A percentile compares a stretch with the other conserved stretches of the same genome.
Evolutionary conservation across 768 basidiomycete species (phyloP).

Genomic region (Sistotremastrum niveocremeum): DNA sequence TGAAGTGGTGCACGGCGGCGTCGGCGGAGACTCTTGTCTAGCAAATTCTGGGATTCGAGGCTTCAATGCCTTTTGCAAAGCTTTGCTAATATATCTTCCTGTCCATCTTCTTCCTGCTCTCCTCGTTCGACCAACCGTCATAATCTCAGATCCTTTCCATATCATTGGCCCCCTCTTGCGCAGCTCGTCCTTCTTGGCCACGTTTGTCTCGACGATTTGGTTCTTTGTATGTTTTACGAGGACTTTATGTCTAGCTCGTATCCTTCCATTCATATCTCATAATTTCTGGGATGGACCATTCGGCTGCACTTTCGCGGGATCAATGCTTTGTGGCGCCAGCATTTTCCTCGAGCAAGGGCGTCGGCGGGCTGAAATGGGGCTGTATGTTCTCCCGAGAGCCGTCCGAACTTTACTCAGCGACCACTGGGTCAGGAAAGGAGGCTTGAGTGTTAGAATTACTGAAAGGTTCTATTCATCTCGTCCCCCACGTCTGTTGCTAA

Average conservation of each 20-base stretch:
- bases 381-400: constrained; percentile 67
- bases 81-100: constrained; percentile 55
- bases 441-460: constrained; percentile 22
- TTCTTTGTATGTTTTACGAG: constrained; percentile 55
- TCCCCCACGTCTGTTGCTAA: neutral
- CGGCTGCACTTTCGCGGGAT: constrained; percentile 53
- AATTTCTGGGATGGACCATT: constrained; percentile 70
- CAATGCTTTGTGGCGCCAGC: constrained; percentile 56
- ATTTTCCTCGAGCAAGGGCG: constrained; percentile 67
- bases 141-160: constrained; percentile 30
- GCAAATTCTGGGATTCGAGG: constrained; percentile 45
- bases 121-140: constrained; percentile 39
- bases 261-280: constrained; percentile 56
- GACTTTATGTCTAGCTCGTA: constrained; percentile 46
- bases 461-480: constrained; percentile 34
- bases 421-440: constrained; percentile 33
- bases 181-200: constrained; percentile 58
- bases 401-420: constrained; percentile 49
- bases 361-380: constrained; percentile 63
- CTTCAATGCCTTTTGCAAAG: constrained; percentile 43
- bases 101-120: constrained; percentile 59
- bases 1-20: constrained; percentile 54
- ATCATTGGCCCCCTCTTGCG: constrained; percentile 31
- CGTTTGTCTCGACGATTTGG: constrained; percentile 63
- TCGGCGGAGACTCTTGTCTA: constrained; percentile 42